These are phyloP conservation scores for Penicillium decumbens DNA, from an alignment of 2,329 filamentous ascomycete species.

Conservation along the genomic window DNA sequence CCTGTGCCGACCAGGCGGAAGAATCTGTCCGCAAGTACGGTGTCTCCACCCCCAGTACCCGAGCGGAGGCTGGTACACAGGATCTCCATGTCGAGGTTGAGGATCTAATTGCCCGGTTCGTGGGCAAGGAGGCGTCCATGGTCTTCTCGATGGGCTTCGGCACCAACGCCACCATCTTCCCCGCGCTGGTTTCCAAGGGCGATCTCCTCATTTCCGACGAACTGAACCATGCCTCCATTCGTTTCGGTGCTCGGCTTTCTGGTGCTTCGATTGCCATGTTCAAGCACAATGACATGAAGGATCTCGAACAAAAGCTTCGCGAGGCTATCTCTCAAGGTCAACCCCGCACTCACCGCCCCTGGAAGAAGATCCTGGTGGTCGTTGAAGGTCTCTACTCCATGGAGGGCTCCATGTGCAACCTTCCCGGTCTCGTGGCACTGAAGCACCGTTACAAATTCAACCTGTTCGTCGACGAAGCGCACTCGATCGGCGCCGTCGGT, in stretches of 20 bases:
- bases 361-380: conserved; percentile 97
- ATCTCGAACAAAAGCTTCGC: conserved; percentile 78
- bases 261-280: conserved; percentile 94
- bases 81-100: conserved; percentile 88
- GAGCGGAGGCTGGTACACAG: conserved; percentile 77
- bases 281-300: conserved; percentile 92
- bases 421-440: conserved; percentile 79
- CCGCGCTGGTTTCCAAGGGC: conserved; percentile 85
- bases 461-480: conserved; percentile 92
- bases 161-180: conserved; percentile 90
- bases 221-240: conserved; percentile 95
- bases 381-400: conserved; percentile 98
- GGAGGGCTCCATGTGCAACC: conserved; percentile 97
- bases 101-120: conserved; percentile 79
- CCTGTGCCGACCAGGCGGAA: conserved; percentile 90
- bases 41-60: conserved; percentile 73
- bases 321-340: conserved; percentile 95
- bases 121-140: conserved; percentile 91
- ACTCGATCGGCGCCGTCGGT: conserved; percentile 89
- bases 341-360: conserved; percentile 94
- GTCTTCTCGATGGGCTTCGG: conserved; percentile 99
- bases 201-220: conserved; percentile 95
- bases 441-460: conserved; percentile 97
- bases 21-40: conserved; percentile 80
- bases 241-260: conserved; percentile 87